Percentiles rank a stretch among this genome's conserved stretches.
Conservation (phyloP, 805 yeast species). For the Yamadazyma phyllophila region DNA sequence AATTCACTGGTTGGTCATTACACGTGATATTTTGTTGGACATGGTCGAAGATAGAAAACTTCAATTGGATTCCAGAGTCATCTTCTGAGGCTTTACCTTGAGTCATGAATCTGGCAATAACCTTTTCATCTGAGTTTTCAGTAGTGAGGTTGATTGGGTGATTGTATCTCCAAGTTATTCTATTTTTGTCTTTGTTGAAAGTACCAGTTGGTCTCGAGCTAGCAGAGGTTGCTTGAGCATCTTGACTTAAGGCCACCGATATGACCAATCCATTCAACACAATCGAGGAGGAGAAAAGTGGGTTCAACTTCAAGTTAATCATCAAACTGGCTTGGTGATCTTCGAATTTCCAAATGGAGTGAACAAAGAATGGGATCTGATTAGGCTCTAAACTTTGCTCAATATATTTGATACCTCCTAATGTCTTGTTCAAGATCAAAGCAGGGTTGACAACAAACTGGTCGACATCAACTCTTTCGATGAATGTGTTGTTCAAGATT, state of each 20-base stretch:
- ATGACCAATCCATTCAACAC: slow-evolving; percentile 59
- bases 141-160: slow-evolving; percentile 37
- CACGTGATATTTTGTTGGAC: slow-evolving; percentile 5
- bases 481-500: slow-evolving; percentile 39
- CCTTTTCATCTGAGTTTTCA: slow-evolving; percentile 54
- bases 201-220: slow-evolving; percentile 91
- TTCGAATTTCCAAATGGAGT: slow-evolving; percentile 91
- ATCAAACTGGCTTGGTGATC: slow-evolving; percentile 81
- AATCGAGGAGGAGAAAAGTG: slow-evolving; percentile 36
- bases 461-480: slow-evolving; percentile 26
- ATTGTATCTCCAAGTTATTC: slow-evolving; percentile 80
- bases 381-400: slow-evolving; percentile 23
- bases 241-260: slow-evolving; percentile 56
- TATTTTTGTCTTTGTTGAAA: slow-evolving; percentile 78
- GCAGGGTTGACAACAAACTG: slow-evolving; percentile 46
- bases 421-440: slow-evolving; percentile 58
- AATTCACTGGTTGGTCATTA: slow-evolving; percentile 12
- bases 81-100: slow-evolving; percentile 69
- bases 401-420: slow-evolving; percentile 81
- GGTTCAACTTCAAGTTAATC: slow-evolving; percentile 61
- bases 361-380: slow-evolving; percentile 63
- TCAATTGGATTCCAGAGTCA: slow-evolving; percentile 68
- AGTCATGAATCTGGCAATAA: slow-evolving; percentile 85
- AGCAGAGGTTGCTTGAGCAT: slow-evolving; percentile 67
- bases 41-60: slow-evolving; percentile 39